Base-by-base conservation (phyloP, 805 yeast species). In the Saitoella complicata region DNA sequence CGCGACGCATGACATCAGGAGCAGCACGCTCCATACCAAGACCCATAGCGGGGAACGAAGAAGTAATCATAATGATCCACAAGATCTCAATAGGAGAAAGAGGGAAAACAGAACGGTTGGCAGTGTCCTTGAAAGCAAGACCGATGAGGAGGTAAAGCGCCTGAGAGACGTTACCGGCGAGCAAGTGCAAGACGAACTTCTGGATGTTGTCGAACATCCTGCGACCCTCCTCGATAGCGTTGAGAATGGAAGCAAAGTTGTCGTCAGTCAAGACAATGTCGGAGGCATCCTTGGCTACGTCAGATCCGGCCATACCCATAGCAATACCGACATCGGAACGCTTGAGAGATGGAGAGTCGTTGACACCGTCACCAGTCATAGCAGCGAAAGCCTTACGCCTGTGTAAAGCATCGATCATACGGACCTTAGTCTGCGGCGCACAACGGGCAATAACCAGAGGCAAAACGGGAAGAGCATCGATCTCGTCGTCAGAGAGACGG, bases 21-120 rank as follows among this genome's bases (percentile, higher is more conserved):
- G 70, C 67, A 0, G 84, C 84, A 47, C 64, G 66, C 58, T 80
- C 84, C 45, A 76, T 67, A 43, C 85, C 85, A 44, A 80, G 70
- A 31, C 88, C 87, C 83, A 80, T 79, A 13, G 87, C 87, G 39
- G 88, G 88, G 68, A 80, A 78, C 53, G 85, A 78, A 1, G 86
- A 77, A 1, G 88, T 80, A 38, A 79, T 73, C 56, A 80, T 84
- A 55, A 80, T 72, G 54, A 80, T 74, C 87, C 87, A 80, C 52
- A 80, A 65, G 6, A 78, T 85, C 61, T 80, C 85, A 47, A 80
- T 83, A 6, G 88, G 87, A 48, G 84, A 72, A 46, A 81, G 67
- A 41, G 88, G 87, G 66, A 84, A 84, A 5, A 85, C 94, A 4
- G 94, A 82, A 46, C 66, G 68, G 2, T 73, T 77, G 36, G 71